Evolutionary conservation across 2,329 filamentous ascomycete species (phyloP).

Genomic region (Epichloe hybrida): DNA sequence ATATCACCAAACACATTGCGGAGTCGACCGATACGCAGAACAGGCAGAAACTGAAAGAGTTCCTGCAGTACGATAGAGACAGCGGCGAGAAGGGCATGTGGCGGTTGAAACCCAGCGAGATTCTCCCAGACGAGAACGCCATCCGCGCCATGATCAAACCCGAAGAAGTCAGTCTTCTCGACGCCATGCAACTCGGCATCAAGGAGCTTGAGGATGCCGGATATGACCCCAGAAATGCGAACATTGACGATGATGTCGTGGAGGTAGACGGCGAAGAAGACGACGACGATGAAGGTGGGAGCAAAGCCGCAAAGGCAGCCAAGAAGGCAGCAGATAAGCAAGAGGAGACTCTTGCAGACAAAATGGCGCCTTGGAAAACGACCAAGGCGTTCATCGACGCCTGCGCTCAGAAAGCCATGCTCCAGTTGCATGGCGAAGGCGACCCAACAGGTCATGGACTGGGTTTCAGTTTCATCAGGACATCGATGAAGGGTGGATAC

Average conservation of each 20-base stretch:
- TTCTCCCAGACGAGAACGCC: conserved; percentile 64
- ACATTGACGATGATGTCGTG: conserved; percentile 50
- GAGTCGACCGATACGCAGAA: conserved; percentile 93
- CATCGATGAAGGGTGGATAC: conserved; percentile 95
- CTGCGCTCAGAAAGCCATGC: conserved; percentile 89
- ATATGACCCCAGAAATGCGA: conserved; percentile 53
- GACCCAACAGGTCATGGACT: conserved; percentile 89
- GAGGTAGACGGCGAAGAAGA: conserved; percentile 48
- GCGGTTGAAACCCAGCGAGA: conserved; percentile 61
- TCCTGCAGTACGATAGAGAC: conserved; percentile 80
- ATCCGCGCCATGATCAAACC: conserved; percentile 85
- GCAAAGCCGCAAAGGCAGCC: conserved; percentile 23
- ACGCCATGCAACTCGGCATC: conserved; percentile 92
- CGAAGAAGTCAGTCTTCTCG: conserved; percentile 86
- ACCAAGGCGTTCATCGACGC: conserved; percentile 95
- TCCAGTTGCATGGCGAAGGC: conserved; percentile 84
- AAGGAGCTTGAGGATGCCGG: conserved; percentile 86
- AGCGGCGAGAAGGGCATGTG: conserved; percentile 58
- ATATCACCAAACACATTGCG: conserved; percentile 83
- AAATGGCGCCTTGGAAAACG: conserved; percentile 90
- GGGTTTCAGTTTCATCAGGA: conserved; percentile 94
- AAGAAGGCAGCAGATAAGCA: conserved; percentile 35
- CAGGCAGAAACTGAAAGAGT: conserved; percentile 92
- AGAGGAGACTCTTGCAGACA: conserved; percentile 67
- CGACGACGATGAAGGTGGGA: conserved; percentile 30